Conservation (phyloP, 1,284 basidiomycete species). For the Termitomyces sp. region DNA sequence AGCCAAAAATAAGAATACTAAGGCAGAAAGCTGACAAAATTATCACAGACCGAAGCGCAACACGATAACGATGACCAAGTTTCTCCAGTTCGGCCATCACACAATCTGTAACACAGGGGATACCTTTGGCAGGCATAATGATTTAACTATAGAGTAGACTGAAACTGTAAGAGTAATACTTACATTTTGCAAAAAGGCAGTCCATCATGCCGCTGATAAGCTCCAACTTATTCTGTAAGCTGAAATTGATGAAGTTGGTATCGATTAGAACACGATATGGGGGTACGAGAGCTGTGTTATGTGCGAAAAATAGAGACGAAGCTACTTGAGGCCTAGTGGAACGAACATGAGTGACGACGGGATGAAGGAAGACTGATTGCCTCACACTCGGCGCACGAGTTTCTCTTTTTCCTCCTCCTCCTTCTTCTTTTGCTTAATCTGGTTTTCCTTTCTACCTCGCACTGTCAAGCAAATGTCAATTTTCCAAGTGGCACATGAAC, state of each 20-base stretch:
- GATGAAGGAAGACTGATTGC: constrained; percentile 15
- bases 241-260: constrained; percentile 99
- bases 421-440: constrained; percentile 73
- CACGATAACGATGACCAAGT: constrained; percentile 91
- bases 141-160: constrained; percentile 1
- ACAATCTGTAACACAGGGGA: constrained; percentile 97
- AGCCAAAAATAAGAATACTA: neutral
- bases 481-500: constrained; percentile 23
- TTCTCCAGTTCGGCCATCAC: constrained; percentile 98
- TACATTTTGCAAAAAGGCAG: constrained; percentile 98
- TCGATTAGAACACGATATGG: constrained; percentile 98
- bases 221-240: constrained; percentile 97
- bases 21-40: neutral
- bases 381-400: constrained; percentile 67
- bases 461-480: constrained; percentile 5
- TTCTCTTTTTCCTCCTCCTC: constrained; percentile 72
- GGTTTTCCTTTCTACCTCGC: constrained; percentile 67
- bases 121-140: constrained; percentile 51
- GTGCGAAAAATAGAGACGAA: constrained; percentile 91
- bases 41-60: constrained; percentile 76
- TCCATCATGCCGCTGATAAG: constrained; percentile 99
- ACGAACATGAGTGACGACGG: constrained; percentile 18
- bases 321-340: constrained; percentile 68
- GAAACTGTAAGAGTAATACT: constrained; percentile 21
- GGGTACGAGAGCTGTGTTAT: constrained; percentile 94